phyloP scores from a whole-genome alignment of 768 basidiomycete genomes.

The Tulasnella sp. region DNA sequence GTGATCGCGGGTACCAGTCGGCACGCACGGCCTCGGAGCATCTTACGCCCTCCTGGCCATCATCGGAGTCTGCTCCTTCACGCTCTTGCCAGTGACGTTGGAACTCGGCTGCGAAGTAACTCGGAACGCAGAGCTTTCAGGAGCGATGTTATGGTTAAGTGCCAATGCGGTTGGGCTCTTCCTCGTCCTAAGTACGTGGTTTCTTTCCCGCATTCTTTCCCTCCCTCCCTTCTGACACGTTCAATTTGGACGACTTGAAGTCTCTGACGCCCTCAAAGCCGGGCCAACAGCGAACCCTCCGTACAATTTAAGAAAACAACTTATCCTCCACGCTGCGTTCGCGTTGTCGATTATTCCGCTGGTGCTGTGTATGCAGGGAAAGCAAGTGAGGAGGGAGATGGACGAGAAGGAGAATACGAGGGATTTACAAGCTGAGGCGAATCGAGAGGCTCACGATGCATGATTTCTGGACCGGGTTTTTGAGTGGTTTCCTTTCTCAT shows the following conservation, averaged over 20 bases:
- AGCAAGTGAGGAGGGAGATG: conserved; percentile 51
- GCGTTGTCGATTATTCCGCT: conserved; percentile 36
- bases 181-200: conserved; percentile 50
- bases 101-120: conserved; percentile 77
- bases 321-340: conserved; percentile 58
- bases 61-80: conserved; percentile 56
- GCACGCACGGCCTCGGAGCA: conserved; percentile 45
- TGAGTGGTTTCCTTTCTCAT: not conserved
- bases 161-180: conserved; percentile 50
- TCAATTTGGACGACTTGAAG: not conserved
- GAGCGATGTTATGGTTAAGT: conserved; percentile 64
- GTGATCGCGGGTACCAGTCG: conserved; percentile 38
- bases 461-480: not conserved
- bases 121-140: conserved; percentile 67
- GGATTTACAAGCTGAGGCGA: not conserved
- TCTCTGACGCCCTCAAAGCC: conserved; percentile 28
- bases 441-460: not conserved
- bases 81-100: conserved; percentile 65
- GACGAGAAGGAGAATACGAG: conserved; percentile 46
- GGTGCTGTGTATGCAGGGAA: conserved; percentile 49
- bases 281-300: conserved; percentile 54
- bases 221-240: not conserved
- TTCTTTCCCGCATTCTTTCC: not conserved
- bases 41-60: conserved; percentile 61
- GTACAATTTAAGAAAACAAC: conserved; percentile 57